Evolutionary conservation across 768 basidiomycete genomes (phyloP).

Genomic region (Galerina sulciceps): DNA sequence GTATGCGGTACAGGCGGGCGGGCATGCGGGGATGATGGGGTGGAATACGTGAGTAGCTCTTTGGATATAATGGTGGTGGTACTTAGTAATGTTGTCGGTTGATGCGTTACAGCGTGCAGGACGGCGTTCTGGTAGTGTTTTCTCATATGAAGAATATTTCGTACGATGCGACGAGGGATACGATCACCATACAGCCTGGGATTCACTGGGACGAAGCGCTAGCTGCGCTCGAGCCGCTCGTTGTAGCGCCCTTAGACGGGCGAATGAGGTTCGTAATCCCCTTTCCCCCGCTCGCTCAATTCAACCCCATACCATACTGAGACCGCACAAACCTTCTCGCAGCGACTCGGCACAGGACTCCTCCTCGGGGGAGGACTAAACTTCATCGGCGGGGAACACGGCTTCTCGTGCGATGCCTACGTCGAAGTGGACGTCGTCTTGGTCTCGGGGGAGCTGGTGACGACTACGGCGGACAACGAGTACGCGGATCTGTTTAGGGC

Average conservation of each 20-base stretch:
- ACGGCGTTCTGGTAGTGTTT: slow-evolving; percentile 43
- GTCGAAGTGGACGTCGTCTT: slow-evolving; percentile 47
- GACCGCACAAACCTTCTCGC: too few species aligned
- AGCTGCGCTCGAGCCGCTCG: slow-evolving; percentile 34
- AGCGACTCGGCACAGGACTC: slow-evolving; percentile 48
- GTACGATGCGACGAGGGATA: slow-evolving; percentile 38
- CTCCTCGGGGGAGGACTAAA: slow-evolving; percentile 48
- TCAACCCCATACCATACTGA: too few species aligned
- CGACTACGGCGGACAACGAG: slow-evolving; percentile 42
- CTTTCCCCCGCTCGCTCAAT: background rate
- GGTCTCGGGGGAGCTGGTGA: slow-evolving; percentile 42
- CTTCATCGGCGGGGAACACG: slow-evolving; percentile 41
- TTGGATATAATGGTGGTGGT: too few species aligned
- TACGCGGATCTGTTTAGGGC: slow-evolving; percentile 48
- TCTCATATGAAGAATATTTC: slow-evolving; percentile 40
- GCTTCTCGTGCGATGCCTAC: slow-evolving; percentile 42
- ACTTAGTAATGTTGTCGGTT: too few species aligned
- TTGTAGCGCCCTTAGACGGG: slow-evolving; percentile 47
- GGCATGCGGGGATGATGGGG: slow-evolving; percentile 44
- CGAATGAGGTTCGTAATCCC: slow-evolving; percentile 32
- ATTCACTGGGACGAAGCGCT: slow-evolving; percentile 44
- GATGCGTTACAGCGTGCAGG: slow-evolving; percentile 32
- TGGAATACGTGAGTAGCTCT: slow-evolving; percentile 50
- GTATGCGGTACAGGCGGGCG: slow-evolving; percentile 47
- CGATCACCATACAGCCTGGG: slow-evolving; percentile 45